Percentiles rank a stretch among this genome's conserved stretches.
phyloP scores from a whole-genome alignment of 768 basidiomycete species.

The Serendipita sp. region DNA sequence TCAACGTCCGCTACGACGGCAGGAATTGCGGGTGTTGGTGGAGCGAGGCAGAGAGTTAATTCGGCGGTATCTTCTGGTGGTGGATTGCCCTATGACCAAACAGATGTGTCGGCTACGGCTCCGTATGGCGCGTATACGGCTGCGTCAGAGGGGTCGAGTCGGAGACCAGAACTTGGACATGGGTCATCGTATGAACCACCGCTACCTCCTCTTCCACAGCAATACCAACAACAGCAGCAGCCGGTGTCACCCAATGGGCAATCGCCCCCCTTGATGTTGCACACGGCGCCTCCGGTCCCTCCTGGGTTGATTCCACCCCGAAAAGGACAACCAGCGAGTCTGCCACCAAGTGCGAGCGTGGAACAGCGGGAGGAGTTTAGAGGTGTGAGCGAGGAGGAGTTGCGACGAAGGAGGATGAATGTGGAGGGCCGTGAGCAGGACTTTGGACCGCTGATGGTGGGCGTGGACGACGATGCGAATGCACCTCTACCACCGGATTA shows the following conservation, averaged over 20 bases:
- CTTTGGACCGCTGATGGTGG: background rate
- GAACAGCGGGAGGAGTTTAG: background rate
- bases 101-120: background rate
- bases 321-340: background rate
- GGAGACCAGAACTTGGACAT: background rate
- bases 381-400: background rate
- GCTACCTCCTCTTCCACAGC: background rate
- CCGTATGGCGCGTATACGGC: conserved; percentile 2
- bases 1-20: background rate
- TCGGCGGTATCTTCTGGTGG: background rate
- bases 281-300: background rate
- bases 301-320: conserved; percentile 2
- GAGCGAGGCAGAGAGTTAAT: background rate
- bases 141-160: background rate
- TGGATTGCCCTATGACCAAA: background rate
- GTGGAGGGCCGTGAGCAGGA: conserved; percentile 1
- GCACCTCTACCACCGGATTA: conserved; percentile 1
- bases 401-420: background rate
- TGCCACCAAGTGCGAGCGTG: background rate
- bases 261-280: background rate
- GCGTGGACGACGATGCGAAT: background rate
- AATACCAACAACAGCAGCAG: background rate
- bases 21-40: background rate
- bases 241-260: background rate
- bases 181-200: background rate